Conservation (phyloP, 176 grass and related monocot genomes). For the Canna indica region DNA sequence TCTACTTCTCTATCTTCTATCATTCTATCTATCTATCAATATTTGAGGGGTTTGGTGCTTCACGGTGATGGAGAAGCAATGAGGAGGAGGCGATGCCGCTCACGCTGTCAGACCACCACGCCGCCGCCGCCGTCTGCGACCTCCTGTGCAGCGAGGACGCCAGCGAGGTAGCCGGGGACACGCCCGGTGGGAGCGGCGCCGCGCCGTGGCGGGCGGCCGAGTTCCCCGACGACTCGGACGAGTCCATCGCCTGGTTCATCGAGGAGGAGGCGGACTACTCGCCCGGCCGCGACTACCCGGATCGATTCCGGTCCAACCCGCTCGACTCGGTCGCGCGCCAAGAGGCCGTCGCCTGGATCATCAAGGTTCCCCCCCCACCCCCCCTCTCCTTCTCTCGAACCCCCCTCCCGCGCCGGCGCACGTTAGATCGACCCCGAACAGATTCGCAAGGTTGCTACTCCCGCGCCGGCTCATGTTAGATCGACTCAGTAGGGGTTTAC, state of each 20-base stretch:
- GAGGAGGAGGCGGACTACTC: constrained; percentile 31
- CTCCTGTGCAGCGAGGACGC: constrained; percentile 14
- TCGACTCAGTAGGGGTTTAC: neutral
- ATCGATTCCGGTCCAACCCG: constrained; percentile 54
- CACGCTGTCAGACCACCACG: constrained; percentile 1
- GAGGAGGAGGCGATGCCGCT: constrained; percentile 5
- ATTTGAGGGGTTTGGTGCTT: neutral
- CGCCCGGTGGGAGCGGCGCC: neutral
- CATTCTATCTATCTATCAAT: neutral
- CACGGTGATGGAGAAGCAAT: neutral
- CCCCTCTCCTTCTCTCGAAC: neutral
- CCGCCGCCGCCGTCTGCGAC: neutral
- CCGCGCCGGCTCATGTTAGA: constrained; percentile 1
- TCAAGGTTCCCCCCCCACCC: constrained; percentile 45
- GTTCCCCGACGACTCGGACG: constrained; percentile 11
- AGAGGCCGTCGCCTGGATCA: constrained; percentile 74
- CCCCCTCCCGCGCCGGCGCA: neutral
- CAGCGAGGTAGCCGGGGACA: neutral
- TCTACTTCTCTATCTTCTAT: neutral
- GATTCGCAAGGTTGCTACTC: neutral
- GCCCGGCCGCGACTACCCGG: constrained; percentile 49
- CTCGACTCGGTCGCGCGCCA: constrained; percentile 54
- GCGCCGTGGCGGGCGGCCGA: neutral
- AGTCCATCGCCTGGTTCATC: constrained; percentile 13
- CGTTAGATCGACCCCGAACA: neutral